Percentiles rank a stretch among this genome's conserved stretches.
Conservation (phyloP, 805 yeast genomes). For the Spencermartinsiella europaea region DNA sequence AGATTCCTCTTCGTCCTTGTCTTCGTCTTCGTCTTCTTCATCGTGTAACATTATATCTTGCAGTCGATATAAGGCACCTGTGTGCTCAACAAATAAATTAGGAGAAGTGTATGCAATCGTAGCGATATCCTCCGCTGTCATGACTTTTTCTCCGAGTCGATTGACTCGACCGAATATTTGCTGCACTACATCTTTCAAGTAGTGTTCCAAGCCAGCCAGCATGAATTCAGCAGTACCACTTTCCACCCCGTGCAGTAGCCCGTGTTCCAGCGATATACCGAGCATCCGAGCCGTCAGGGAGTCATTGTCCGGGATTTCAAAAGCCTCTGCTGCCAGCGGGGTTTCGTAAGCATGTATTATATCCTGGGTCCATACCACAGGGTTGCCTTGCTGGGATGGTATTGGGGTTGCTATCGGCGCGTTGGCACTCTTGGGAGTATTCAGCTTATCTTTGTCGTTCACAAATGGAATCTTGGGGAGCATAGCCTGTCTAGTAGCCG, state of each 20-base stretch:
- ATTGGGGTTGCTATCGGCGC: background rate
- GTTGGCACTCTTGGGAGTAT: background rate
- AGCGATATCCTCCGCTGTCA: slow-evolving; percentile 33
- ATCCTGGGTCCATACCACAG: slow-evolving; percentile 82
- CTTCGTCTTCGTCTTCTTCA: slow-evolving; percentile 24
- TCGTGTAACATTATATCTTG: slow-evolving; percentile 31
- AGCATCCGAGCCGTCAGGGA: slow-evolving; percentile 61
- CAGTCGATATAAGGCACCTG: slow-evolving; percentile 33
- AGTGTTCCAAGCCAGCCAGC: slow-evolving; percentile 74
- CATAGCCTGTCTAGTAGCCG: slow-evolving; percentile 43
- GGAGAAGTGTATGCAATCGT: slow-evolving; percentile 32
- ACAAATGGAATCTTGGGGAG: slow-evolving; percentile 81
- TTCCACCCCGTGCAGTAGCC: slow-evolving; percentile 74
- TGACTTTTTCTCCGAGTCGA: slow-evolving; percentile 33
- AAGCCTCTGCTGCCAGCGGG: slow-evolving; percentile 70
- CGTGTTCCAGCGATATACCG: slow-evolving; percentile 85
- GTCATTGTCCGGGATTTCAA: slow-evolving; percentile 77
- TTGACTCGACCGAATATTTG: slow-evolving; percentile 67
- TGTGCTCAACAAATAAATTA: slow-evolving; percentile 30
- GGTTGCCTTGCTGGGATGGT: slow-evolving; percentile 12
- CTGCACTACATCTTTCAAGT: slow-evolving; percentile 69
- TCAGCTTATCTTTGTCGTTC: slow-evolving; percentile 31
- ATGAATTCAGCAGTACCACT: slow-evolving; percentile 74
- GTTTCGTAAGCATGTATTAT: slow-evolving; percentile 79
- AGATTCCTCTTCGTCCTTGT: background rate